Evolutionary conservation across 495 filamentous ascomycete species (phyloP).

Genomic region (Ascodesmis nigricans): DNA sequence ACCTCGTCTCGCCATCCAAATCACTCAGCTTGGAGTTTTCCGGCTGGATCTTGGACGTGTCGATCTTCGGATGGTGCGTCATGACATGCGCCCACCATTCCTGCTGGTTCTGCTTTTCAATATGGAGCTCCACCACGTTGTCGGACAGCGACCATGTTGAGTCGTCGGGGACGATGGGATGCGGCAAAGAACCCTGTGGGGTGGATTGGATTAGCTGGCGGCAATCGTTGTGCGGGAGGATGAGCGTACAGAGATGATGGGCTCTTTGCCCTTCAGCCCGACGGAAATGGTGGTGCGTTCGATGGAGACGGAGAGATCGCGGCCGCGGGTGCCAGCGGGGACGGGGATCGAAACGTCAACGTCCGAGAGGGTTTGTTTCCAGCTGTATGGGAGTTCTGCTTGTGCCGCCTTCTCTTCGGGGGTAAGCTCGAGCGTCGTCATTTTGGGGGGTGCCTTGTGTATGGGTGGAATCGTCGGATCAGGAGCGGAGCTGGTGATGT

Average conservation of each 20-base stretch:
- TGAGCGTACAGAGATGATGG: conserved; percentile 52
- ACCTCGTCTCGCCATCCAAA: conserved; percentile 81
- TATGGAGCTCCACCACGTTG: conserved; percentile 64
- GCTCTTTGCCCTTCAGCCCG: conserved; percentile 68
- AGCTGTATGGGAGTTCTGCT: conserved; percentile 84
- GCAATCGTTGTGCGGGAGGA: not conserved
- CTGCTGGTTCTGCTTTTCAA: conserved; percentile 92
- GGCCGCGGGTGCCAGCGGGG: conserved; percentile 57
- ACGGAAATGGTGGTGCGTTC: conserved; percentile 59
- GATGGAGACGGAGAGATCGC: conserved; percentile 63
- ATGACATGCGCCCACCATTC: conserved; percentile 95
- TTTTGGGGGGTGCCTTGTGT: no score
- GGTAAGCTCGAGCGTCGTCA: conserved; percentile 39
- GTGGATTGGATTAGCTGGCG: conserved; percentile 5
- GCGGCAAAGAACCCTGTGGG: conserved; percentile 60
- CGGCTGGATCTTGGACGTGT: conserved; percentile 81
- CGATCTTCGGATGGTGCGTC: conserved; percentile 63
- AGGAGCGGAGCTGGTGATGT: no score
- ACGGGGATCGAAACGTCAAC: conserved; percentile 61
- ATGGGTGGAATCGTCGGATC: no score
- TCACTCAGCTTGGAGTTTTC: conserved; percentile 79
- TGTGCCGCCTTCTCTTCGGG: conserved; percentile 72
- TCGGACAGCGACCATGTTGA: conserved; percentile 83
- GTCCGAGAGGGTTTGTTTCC: conserved; percentile 87
- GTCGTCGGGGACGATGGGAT: conserved; percentile 61